Evolutionary conservation across 2,329 filamentous ascomycete species (phyloP), one percentile per base, ranked within the genome.

Genomic region (Claviceps arundinis): DNA sequence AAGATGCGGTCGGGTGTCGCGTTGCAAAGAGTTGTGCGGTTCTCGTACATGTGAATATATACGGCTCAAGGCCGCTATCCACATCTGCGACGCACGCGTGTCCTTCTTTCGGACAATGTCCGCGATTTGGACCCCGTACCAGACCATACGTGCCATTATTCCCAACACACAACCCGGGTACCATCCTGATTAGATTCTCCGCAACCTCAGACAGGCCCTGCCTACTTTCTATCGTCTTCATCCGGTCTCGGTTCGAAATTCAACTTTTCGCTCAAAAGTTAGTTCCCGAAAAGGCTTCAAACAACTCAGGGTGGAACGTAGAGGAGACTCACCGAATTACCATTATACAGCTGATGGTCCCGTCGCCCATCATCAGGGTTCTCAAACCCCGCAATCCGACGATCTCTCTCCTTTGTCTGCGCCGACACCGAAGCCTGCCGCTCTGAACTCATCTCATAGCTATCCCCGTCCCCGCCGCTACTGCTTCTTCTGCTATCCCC

Each of bases 341-440:
- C 90, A 62, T 96, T 96, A 64, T 96, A 95, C 47, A 94, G 78
- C 62, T 94, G 84, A 45, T 81, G 77, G 56, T 83, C 75, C 52
- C 77, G 68, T 50, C 73, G 72, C 41, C 74, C 71, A 55, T 78
- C 72, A 19, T 75, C 70, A 41, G 75, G 70, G 54, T 82, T 78
- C 56, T 64, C 59, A 55, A 63, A 62, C 50, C 63, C 56, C 45
- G 49, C 62, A 50, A 58, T 60, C 42, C 62, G 60, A 24, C 55
- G 52, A 37, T 57, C 56, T 19, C 56, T 61, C 16, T 57, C 57
- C 22, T 56, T 61, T 14, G 58, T 61, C 37, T 60, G 58, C 9
- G 55, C 48, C 3, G 55, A 43, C 5, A 53, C 52, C 16, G 54
- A 47, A 11, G 49, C 44, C 14, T 47, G 40, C 40, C 48, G 47